Conservation (phyloP, 331 rosid genomes). For the Phaseolus coccineus region DNA sequence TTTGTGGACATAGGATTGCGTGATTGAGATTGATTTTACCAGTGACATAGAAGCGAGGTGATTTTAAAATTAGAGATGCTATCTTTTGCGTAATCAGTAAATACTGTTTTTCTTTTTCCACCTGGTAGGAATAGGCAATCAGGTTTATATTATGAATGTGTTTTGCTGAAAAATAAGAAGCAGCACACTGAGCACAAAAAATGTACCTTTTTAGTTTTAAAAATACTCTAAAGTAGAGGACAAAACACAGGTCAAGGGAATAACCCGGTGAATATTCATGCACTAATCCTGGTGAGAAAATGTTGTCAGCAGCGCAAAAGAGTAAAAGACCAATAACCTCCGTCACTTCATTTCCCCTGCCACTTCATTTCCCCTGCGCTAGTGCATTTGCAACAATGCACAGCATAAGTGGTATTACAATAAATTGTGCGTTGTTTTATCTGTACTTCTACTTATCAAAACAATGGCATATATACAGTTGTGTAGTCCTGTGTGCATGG, state of each 20-base stretch:
- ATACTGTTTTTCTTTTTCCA: background rate
- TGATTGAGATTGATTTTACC: no score
- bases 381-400: background rate
- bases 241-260: background rate
- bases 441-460: background rate
- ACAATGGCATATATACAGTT: background rate
- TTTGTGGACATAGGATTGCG: no score
- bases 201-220: background rate
- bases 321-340: background rate
- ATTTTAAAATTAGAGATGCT: conserved; percentile 9
- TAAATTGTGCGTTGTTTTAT: background rate
- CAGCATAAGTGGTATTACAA: background rate
- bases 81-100: background rate
- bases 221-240: background rate
- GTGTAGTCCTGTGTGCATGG: background rate
- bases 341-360: background rate
- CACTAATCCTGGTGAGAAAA: background rate
- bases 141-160: conserved; percentile 4
- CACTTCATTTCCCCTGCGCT: background rate
- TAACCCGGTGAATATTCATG: background rate
- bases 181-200: background rate
- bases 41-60: no score
- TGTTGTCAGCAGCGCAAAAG: background rate
- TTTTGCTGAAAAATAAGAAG: background rate
- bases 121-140: background rate